Percentiles rank a stretch among this genome's conserved stretches.
Conservation (phyloP, 176 grass and related monocot species). For the Avena eriantha region DNA sequence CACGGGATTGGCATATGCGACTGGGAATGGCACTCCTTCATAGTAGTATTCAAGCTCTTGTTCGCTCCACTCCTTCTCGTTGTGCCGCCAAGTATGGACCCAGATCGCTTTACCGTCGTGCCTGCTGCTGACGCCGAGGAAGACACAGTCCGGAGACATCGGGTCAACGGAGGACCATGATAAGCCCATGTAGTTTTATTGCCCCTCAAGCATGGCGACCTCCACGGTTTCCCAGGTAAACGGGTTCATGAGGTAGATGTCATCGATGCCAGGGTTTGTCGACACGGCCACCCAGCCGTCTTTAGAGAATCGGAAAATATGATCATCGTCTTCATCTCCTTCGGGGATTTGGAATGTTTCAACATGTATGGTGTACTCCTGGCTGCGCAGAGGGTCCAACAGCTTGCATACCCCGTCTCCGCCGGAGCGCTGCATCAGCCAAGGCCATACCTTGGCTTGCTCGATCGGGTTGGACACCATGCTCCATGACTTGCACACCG, state of each 20-base stretch:
- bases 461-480: constrained; percentile 10
- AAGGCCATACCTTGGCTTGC: constrained; percentile 25
- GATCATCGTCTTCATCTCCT: not conserved
- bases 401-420: constrained; percentile 2
- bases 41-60: not conserved
- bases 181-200: not conserved
- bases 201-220: not conserved
- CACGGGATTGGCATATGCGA: not conserved
- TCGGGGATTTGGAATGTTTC: not conserved
- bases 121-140: not conserved
- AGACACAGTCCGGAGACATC: not conserved
- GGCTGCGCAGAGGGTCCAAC: not conserved
- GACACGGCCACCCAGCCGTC: not conserved
- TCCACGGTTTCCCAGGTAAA: not conserved
- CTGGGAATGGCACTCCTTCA: not conserved
- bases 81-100: not conserved
- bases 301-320: not conserved
- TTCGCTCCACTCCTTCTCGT: not conserved
- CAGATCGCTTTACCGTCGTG: not conserved
- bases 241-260: not conserved
- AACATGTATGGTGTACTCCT: not conserved
- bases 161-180: not conserved
- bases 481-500: constrained; percentile 10
- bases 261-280: not conserved
- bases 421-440: not conserved